Percentiles rank a stretch among this genome's conserved stretches.
phyloP scores from a whole-genome alignment of 129 eudicot genomes.

The Rutidosis leptorrhynchoides region DNA sequence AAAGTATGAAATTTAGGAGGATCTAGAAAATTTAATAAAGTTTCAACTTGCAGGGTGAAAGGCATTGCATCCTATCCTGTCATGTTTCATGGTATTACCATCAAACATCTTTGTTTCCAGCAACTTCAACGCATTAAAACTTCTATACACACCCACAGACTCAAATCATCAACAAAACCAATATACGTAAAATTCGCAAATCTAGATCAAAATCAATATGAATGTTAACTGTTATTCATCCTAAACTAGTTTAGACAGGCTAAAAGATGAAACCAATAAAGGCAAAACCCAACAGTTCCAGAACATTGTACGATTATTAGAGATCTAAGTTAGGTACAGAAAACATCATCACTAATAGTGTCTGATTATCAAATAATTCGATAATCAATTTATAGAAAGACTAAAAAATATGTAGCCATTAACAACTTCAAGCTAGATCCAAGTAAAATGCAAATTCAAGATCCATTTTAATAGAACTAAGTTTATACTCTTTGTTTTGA shows the following conservation, averaged over 20 bases:
- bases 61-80: background rate
- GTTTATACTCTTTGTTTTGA: background rate
- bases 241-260: background rate
- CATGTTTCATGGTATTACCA: conserved; percentile 2
- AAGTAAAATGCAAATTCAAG: background rate
- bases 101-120: background rate
- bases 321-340: background rate
- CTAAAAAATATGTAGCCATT: background rate
- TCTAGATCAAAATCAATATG: background rate
- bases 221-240: background rate
- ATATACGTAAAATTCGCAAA: background rate
- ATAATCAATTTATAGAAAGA: background rate
- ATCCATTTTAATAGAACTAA: background rate
- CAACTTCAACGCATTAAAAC: background rate
- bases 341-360: background rate
- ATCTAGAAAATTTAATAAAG: background rate
- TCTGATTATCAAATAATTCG: background rate
- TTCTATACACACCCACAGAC: background rate
- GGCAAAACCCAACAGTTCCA: background rate
- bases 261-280: background rate
- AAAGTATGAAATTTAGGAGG: background rate
- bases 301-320: no score
- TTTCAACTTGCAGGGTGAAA: background rate
- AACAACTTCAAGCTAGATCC: background rate
- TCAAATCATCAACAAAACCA: background rate